phyloP scores from a whole-genome alignment of 108 stramenopile genomes.

The Nitzschia palea region DNA sequence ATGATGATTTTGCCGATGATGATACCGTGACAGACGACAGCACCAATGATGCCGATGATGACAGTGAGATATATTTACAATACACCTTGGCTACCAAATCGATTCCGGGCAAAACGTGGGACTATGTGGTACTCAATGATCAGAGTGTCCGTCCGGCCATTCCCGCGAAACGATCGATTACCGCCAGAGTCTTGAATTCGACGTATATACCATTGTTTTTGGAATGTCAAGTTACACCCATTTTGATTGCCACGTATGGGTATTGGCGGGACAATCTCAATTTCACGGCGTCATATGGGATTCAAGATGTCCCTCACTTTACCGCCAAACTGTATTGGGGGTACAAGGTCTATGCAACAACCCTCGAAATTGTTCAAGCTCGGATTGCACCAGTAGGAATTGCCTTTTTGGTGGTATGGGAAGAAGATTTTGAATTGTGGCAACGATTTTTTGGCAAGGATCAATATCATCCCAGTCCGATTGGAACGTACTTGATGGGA shows the following conservation, averaged over 20 bases:
- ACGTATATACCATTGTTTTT: slow-evolving; percentile 28
- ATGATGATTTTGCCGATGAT: neutral
- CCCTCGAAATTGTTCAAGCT: slow-evolving; percentile 11
- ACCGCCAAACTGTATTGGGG: slow-evolving; percentile 34
- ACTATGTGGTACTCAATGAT: slow-evolving; percentile 53
- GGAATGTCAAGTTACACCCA: slow-evolving; percentile 26
- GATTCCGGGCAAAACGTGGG: slow-evolving; percentile 14
- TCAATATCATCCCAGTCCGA: slow-evolving; percentile 37
- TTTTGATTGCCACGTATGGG: slow-evolving; percentile 36
- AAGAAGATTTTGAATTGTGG: slow-evolving; percentile 49
- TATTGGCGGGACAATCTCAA: slow-evolving; percentile 34
- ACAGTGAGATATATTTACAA: slow-evolving; percentile 10
- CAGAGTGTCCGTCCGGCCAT: slow-evolving; percentile 40
- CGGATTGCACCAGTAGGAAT: slow-evolving; percentile 49
- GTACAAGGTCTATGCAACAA: slow-evolving; percentile 30
- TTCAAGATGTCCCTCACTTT: slow-evolving; percentile 42
- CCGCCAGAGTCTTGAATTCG: slow-evolving; percentile 8
- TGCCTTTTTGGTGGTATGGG: slow-evolving; percentile 43
- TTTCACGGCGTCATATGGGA: slow-evolving; percentile 31
- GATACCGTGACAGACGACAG: neutral
- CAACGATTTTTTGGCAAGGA: slow-evolving; percentile 34
- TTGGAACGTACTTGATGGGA: slow-evolving; percentile 44
- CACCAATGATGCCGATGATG: neutral
- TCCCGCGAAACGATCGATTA: slow-evolving; percentile 11
- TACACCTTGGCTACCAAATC: slow-evolving; percentile 7